A percentile compares a stretch with the other conserved stretches of the same genome.
Evolutionary conservation across 345 rosid species (phyloP).

Genomic region (Melastoma malabathricum): DNA sequence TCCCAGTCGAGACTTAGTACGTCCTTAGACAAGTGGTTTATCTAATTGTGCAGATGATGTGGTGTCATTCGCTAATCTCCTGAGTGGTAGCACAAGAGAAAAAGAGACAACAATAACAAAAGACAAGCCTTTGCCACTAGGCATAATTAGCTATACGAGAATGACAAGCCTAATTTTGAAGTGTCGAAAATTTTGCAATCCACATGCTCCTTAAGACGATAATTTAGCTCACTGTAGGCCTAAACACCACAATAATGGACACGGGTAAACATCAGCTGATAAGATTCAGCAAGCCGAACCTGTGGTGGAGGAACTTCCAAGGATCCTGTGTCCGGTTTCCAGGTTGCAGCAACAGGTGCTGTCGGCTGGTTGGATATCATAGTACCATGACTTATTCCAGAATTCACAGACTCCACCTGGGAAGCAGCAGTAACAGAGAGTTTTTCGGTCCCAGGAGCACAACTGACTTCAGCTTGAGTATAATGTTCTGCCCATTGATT

Average conservation of each 20-base stretch:
- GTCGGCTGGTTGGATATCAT: conserved; percentile 49
- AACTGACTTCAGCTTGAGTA: conserved; percentile 81
- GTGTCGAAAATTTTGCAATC: too few relatives aligned
- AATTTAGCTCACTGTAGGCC: too few relatives aligned
- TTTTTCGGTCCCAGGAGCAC: conserved; percentile 98
- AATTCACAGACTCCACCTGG: conserved; percentile 40
- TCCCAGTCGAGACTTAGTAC: too few relatives aligned
- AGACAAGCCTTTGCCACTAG: too few relatives aligned
- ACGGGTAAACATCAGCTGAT: neutral
- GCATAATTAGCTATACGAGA: too few relatives aligned
- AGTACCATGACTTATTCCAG: conserved; percentile 35
- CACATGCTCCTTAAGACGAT: too few relatives aligned
- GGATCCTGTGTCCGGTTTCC: conserved; percentile 54
- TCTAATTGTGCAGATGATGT: too few relatives aligned
- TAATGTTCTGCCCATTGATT: conserved; percentile 82
- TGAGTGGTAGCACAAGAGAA: too few relatives aligned
- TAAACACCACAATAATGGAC: neutral
- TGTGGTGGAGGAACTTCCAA: conserved; percentile 51
- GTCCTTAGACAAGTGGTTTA: too few relatives aligned
- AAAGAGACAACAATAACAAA: too few relatives aligned
- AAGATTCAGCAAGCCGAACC: conserved; percentile 28
- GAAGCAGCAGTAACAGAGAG: conserved; percentile 39
- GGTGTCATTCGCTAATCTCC: too few relatives aligned
- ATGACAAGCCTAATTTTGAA: too few relatives aligned
- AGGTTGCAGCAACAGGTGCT: conserved; percentile 30